Evolutionary conservation across 257 asterid genomes (phyloP), one percentile per base, ranked within the genome.

Genomic region (Ballota nigra): DNA sequence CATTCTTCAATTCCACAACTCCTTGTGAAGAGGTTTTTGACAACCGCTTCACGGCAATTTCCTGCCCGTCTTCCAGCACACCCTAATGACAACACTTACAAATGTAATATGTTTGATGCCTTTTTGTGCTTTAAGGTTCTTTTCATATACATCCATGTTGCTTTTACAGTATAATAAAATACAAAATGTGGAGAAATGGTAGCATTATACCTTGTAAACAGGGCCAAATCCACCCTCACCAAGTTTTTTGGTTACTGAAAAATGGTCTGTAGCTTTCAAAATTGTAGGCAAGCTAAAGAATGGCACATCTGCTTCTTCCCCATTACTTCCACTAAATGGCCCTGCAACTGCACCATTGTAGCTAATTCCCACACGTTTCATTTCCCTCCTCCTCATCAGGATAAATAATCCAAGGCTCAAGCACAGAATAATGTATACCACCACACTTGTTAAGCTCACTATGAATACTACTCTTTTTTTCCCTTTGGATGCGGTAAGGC

Each of bases 161-260:
- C 5, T 15, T 5, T 9, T 11, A 53, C 29, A 53, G 18, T 20
- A 53, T 8, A 20, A 11, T 7, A 16, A 8, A 23, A 18, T 18
- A 18, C 23, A 29, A 51, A 1, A 19, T 5, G 1, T 53, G 6
- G 8, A 11, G 4, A 56, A 4, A 4, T 1, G 0, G 2, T 1
- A 23, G 36, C 8, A 24, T 12, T 56, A 4, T 56, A 56, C 63
- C 63, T 26, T 56, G 63, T 56, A 56, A 24, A 56, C 63, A 56
- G 63, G 63, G 23, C 63, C 63, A 11, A 56, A 56, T 56, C 63
- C 63, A 56, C 63, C 63, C 63, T 56, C 63, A 24, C 63, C 63
- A 56, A 56, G 33, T 26, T 24, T 56, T 8, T 26, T 56, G 24
- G 2, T 4, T 19, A 0, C 15, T 23, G 36, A 56, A 56, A 56